Evolutionary conservation across 2,329 filamentous ascomycete genomes (phyloP).

Genomic region (Colletotrichum noveboracense): DNA sequence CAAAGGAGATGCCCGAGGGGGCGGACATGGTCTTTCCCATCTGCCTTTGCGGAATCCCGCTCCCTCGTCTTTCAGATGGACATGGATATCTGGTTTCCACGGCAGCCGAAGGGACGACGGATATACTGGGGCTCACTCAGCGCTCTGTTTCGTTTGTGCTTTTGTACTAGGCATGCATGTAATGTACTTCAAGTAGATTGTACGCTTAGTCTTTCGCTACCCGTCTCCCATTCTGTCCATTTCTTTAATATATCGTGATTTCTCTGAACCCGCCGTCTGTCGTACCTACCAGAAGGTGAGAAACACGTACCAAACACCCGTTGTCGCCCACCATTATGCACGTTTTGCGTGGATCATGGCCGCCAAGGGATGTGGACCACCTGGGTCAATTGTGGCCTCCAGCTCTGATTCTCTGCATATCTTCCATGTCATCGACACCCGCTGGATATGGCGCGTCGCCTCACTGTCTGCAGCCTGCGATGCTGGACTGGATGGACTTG

Average conservation of each 20-base stretch:
- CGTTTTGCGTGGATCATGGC: not conserved
- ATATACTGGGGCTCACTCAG: not conserved
- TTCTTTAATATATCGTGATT: not conserved
- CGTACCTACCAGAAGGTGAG: not conserved
- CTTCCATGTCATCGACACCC: not conserved
- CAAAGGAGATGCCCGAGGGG: not conserved
- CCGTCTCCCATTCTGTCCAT: not conserved
- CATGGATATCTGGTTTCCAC: not conserved
- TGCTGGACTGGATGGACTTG: not conserved
- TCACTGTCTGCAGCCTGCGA: not conserved
- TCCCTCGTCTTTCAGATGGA: not conserved
- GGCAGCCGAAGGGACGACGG: not conserved
- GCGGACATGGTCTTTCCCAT: not conserved
- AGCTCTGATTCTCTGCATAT: not conserved
- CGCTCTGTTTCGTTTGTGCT: not conserved
- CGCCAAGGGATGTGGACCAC: not conserved
- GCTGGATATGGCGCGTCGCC: not conserved
- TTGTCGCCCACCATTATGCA: not conserved
- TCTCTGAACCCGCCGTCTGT: not conserved
- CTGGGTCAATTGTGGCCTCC: not conserved
- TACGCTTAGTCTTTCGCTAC: not conserved
- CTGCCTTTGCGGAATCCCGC: not conserved
- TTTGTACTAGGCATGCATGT: not conserved
- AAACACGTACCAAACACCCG: not conserved
- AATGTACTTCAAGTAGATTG: not conserved